phyloP scores from a whole-genome alignment of 345 rosid species.

The Salix viminalis region DNA sequence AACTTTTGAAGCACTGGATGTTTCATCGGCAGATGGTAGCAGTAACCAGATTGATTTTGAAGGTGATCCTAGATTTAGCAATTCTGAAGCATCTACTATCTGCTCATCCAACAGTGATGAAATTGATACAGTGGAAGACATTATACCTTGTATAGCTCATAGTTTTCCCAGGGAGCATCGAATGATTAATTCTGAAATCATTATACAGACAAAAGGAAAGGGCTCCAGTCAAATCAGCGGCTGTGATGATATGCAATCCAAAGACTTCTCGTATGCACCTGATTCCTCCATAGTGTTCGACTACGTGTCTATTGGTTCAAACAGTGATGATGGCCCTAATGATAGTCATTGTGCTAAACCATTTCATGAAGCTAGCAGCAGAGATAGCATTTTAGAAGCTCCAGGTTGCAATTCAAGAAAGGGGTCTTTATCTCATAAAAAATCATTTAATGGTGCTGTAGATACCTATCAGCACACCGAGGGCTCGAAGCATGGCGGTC shows the following conservation, averaged over 20 bases:
- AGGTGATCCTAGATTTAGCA: conserved; percentile 2
- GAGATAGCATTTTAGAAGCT: conserved; percentile 15
- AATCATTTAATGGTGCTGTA: conserved; percentile 16
- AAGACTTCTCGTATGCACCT: conserved; percentile 16
- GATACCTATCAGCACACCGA: conserved; percentile 13
- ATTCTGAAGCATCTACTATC: conserved; percentile 9
- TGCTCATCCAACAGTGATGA: conserved; percentile 15
- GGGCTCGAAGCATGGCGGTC: conserved; percentile 9
- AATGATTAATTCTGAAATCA: conserved; percentile 14
- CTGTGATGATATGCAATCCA: conserved; percentile 6
- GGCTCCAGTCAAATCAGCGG: conserved; percentile 1
- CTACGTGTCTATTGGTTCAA: conserved; percentile 27
- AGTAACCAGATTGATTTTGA: conserved; percentile 13
- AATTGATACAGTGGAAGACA: conserved; percentile 16
- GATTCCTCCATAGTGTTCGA: conserved; percentile 26
- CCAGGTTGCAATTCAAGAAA: conserved; percentile 11
- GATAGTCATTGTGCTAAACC: conserved; percentile 15
- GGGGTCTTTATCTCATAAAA: conserved; percentile 5
- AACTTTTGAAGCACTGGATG: conserved; percentile 15
- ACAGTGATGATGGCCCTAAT: conserved; percentile 18
- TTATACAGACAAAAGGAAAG: conserved; percentile 11
- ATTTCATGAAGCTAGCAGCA: conserved; percentile 5
- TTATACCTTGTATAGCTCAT: conserved; percentile 6
- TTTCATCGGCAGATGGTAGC: conserved; percentile 17
- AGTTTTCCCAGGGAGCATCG: conserved; percentile 4